Evolutionary conservation across 495 filamentous ascomycete genomes (phyloP).

Genomic region (Copromyces sp.): DNA sequence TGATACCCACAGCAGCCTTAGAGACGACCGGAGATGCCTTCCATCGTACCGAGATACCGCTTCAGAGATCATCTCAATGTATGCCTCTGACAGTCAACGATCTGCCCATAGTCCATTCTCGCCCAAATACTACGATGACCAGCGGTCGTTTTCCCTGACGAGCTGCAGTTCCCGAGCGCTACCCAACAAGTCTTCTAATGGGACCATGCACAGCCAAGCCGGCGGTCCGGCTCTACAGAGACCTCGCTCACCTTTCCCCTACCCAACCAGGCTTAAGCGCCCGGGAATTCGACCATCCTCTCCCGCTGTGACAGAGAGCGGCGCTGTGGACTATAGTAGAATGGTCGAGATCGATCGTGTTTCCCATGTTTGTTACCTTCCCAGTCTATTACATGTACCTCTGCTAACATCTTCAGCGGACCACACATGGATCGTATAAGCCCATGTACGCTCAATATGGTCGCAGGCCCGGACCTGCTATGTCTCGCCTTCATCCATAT

Average conservation of each 20-base stretch:
- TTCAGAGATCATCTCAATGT: slow-evolving; percentile 39
- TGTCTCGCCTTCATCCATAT: slow-evolving; percentile 26
- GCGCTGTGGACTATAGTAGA: slow-evolving; percentile 37
- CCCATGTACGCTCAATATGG: slow-evolving; percentile 27
- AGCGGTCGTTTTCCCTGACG: slow-evolving; percentile 50
- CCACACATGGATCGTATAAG: slow-evolving; percentile 32
- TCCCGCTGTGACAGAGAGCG: slow-evolving; percentile 46
- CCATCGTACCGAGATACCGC: slow-evolving; percentile 33
- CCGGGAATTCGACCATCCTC: slow-evolving; percentile 55
- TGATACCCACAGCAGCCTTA: slow-evolving; percentile 1
- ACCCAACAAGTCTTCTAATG: slow-evolving; percentile 42
- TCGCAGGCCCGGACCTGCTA: slow-evolving; percentile 22
- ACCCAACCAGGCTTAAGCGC: slow-evolving; percentile 53
- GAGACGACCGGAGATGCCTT: slow-evolving; percentile 23
- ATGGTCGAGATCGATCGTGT: slow-evolving; percentile 40
- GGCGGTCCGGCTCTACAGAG: slow-evolving; percentile 32
- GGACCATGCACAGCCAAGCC: slow-evolving; percentile 37
- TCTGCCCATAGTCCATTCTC: slow-evolving; percentile 30
- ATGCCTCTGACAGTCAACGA: slow-evolving; percentile 34
- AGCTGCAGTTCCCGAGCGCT: slow-evolving; percentile 40
- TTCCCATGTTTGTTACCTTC: slow-evolving; percentile 27
- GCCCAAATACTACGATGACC: slow-evolving; percentile 29
- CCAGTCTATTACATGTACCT: neutral
- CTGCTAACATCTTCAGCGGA: slow-evolving; percentile 22
- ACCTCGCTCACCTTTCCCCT: slow-evolving; percentile 52